Base-by-base conservation (phyloP, 345 rosid genomes). In the Excoecaria cochinchinensis region DNA sequence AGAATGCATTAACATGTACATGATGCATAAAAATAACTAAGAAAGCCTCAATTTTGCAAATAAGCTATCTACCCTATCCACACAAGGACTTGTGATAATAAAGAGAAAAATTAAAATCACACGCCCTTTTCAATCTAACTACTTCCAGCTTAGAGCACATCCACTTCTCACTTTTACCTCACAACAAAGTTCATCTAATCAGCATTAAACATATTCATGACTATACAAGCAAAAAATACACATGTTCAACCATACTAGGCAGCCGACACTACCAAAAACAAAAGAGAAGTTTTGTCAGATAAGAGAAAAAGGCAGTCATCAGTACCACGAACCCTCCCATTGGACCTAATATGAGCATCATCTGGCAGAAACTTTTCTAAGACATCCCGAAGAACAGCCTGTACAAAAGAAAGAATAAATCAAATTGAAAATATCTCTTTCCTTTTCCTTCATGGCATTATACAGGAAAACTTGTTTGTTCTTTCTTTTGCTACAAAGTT, bases 261-360 rank as follows among this genome's bases (percentile, higher is more conserved):
- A 31, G 31, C 52, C 56, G 46, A 42, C 6, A 25, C 40, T 36
- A 19, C 6, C 19, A 42, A 51, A 63, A 63, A 1, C n/a, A 31
- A 48, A 46, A 31, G 60, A 50, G 11, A 11, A 31, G 3, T 31
- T 67, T 22, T 36, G 53, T 39, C 42, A 40, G 72, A 70, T 5
- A 12, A 2, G 17, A 48, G 73, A 44, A 2, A 72, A 50, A 8
- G 46, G 22, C 73, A 66, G 69, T 74, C 44, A 64, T 69, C 47
- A 92, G 84, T 71, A 95, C 99, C 90, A 51, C 98, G 96, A 85
- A 93, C 89, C 85, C 96, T 91, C 71, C 99, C 98, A 59, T 80
- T 95, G 78, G 86, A 89, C 82, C 90, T 86, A 42, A 84, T 87
- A 79, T 93, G 99, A 76, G 76, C 86, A 86, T 95, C 98, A 78